phyloP scores from a whole-genome alignment of 192 early-diverging fungal species.

The Spinellus fusiger region DNA sequence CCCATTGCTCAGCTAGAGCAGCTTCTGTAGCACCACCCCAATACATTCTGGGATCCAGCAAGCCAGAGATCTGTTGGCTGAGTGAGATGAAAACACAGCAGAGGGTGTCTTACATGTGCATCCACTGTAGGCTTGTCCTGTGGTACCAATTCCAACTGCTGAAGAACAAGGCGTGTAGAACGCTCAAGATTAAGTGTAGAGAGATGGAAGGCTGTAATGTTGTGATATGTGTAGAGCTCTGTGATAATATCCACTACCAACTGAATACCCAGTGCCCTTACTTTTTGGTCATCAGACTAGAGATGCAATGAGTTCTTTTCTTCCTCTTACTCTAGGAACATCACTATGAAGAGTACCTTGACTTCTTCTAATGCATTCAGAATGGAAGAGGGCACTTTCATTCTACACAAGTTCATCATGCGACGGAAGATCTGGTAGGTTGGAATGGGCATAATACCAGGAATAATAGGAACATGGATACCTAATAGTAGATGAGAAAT shows the following conservation, averaged over 20 bases:
- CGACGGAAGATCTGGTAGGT: constrained; percentile 72
- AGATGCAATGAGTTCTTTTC: not conserved
- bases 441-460: constrained; percentile 89
- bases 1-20: constrained; percentile 69
- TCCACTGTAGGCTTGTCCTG: constrained; percentile 12
- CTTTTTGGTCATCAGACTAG: constrained; percentile 73
- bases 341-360: constrained; percentile 42
- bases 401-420: constrained; percentile 73
- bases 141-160: constrained; percentile 58
- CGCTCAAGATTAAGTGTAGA: constrained; percentile 78
- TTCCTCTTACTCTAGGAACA: not conserved
- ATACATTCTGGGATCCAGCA: too few species aligned
- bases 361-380: constrained; percentile 62
- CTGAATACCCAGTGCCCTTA: constrained; percentile 76
- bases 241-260: constrained; percentile 68
- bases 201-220: constrained; percentile 66
- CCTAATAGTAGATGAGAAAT: constrained; percentile 12
- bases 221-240: constrained; percentile 44
- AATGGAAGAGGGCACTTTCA: constrained; percentile 57
- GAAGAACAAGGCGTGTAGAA: constrained; percentile 68
- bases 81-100: too few species aligned
- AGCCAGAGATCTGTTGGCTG: too few species aligned
- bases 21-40: constrained; percentile 11
- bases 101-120: not conserved
- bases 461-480: constrained; percentile 60